Evolutionary conservation across 2,329 filamentous ascomycete genomes (phyloP), one percentile per base, ranked within the genome.

Genomic region (Fusarium sp.): DNA sequence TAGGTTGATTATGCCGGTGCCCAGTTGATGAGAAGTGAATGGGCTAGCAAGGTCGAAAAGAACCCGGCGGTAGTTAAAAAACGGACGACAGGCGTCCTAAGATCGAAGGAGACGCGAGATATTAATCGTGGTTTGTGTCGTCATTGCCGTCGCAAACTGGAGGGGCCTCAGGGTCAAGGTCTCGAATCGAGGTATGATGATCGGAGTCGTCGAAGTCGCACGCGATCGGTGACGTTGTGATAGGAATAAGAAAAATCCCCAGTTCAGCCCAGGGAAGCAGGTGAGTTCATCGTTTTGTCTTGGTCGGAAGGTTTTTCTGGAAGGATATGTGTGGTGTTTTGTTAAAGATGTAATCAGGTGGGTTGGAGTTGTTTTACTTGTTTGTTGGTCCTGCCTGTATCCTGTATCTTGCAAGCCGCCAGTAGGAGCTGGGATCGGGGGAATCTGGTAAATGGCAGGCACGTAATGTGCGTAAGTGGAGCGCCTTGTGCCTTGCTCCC

Each of bases 61-160:
- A 36, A 56, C 40, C 31, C 26, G 39, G 39, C 28, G n/a, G 39
- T 22, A 28, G 38, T 55, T 49, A 28, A 22, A 17, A 13, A 52
- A 39, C 15, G 36, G 50, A 55, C 48, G 62, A 31, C 56, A 33
- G 46, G 57, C 46, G 63, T 36, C 50, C 43, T 72, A 57, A 43
- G 26, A 53, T 59, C 40, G 54, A 49, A 34, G 63, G 20, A 45
- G 54, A 58, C n/a, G 53, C 52, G 55, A 53, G 39, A 20, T 43
- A 20, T 58, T 48, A 49, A 11, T 34, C 26, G 64, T 56, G 28
- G 56, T 39, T 45, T 57, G 49, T 69, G 53, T 69, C 68, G 68
- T 71, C 68, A 71, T 71, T 63, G 60, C 66, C 58, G 57, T 62
- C 53, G 68, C 55, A 46, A 66, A 58, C 53, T 61, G 38, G 42